phyloP scores from a whole-genome alignment of 2,329 filamentous ascomycete genomes.

The Fusarium sororula region DNA sequence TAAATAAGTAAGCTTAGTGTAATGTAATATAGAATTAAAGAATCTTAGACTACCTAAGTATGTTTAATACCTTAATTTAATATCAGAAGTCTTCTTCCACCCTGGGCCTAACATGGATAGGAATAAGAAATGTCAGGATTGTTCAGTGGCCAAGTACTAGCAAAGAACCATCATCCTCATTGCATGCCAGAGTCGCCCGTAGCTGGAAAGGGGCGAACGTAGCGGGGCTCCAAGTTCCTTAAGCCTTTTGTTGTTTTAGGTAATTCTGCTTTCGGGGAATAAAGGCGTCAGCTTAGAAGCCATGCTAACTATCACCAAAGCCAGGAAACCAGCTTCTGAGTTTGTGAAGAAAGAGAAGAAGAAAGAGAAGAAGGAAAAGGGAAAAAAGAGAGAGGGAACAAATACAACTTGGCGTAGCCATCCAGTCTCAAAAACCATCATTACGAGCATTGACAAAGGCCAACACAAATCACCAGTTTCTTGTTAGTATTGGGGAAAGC shows the following conservation, averaged over 20 bases:
- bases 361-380: not conserved
- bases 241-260: constrained; percentile 17
- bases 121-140: not conserved
- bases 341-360: not conserved
- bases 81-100: too few relatives aligned
- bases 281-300: constrained; percentile 6
- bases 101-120: not conserved
- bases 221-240: constrained; percentile 7
- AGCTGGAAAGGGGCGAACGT: not conserved
- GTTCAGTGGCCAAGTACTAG: constrained; percentile 4
- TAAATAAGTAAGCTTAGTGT: too few relatives aligned
- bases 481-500: not conserved
- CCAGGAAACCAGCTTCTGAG: constrained; percentile 4
- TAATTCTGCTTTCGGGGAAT: constrained; percentile 34
- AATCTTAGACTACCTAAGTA: too few relatives aligned
- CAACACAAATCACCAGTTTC: not conserved
- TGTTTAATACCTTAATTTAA: too few relatives aligned
- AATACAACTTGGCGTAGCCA: not conserved
- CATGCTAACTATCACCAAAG: constrained; percentile 5
- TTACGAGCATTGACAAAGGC: too few relatives aligned
- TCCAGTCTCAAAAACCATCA: not conserved
- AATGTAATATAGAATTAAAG: too few relatives aligned
- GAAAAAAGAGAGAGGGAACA: not conserved
- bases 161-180: not conserved
- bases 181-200: constrained; percentile 28